A percentile compares a stretch with the other conserved stretches of the same genome.
Conservation (phyloP, 2,329 filamentous ascomycete genomes). For the Diaporthe amygdali region DNA sequence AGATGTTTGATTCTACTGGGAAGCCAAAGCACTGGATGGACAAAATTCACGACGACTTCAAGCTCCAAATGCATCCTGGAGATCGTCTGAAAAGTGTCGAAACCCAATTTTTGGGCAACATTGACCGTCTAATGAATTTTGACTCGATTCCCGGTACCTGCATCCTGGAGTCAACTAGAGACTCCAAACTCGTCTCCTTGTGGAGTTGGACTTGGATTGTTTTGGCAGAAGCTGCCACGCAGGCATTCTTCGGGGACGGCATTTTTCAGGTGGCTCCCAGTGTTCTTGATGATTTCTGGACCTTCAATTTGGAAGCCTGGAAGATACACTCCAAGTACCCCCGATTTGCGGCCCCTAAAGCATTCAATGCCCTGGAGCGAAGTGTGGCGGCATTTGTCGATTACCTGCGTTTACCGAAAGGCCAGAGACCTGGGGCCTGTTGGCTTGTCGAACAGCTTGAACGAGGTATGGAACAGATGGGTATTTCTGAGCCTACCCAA, state of each 20-base stretch:
- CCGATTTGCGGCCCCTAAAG: not conserved
- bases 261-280: not conserved
- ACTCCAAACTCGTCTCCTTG: not conserved
- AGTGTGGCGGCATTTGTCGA: not conserved
- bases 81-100: not conserved
- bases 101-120: not conserved
- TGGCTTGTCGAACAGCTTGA: conserved; percentile 9
- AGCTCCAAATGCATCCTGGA: conserved; percentile 10
- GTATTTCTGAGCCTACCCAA: not conserved
- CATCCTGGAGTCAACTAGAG: not conserved
- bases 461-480: not conserved
- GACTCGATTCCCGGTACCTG: not conserved
- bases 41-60: not conserved
- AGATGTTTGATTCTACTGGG: not conserved
- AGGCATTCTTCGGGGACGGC: not conserved
- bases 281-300: not conserved
- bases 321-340: conserved; percentile 12
- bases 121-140: not conserved
- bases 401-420: not conserved
- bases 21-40: conserved; percentile 14
- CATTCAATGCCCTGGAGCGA: not conserved
- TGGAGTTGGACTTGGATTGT: conserved; percentile 7
- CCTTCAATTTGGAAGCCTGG: conserved; percentile 7
- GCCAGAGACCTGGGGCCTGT: not conserved
- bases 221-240: not conserved